These are phyloP conservation scores for Coffea humblotiana DNA, from an alignment of 305 asterid species.

Conservation along the genomic window DNA sequence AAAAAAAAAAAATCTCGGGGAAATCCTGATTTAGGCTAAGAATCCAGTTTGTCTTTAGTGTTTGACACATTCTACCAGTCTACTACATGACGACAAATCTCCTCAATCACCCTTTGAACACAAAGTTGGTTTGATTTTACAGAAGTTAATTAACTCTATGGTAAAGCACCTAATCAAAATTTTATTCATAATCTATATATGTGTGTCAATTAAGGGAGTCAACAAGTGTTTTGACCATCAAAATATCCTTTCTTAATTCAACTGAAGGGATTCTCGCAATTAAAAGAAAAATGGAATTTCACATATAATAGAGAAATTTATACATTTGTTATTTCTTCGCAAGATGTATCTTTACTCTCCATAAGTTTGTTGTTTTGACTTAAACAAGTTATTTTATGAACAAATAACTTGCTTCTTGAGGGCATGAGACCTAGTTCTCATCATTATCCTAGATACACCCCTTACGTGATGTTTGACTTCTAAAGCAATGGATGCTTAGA, in stretches of 20 bases:
- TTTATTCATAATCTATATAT: background rate
- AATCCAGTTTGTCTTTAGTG: no score
- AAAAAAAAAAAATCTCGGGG: no score
- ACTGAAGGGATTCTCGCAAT: background rate
- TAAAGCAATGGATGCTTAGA: no score
- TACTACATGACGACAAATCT: no score
- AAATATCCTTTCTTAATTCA: no score
- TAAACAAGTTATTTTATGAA: background rate
- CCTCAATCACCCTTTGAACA: no score
- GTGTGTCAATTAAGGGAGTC: background rate
- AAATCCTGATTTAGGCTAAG: no score
- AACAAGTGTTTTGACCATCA: background rate
- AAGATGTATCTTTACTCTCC: background rate
- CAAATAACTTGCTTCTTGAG: background rate
- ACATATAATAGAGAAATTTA: background rate
- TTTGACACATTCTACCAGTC: no score
- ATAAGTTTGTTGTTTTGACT: background rate
- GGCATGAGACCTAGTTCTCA: background rate
- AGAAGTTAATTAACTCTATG: background rate
- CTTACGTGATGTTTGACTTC: background rate
- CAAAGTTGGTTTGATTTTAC: background rate
- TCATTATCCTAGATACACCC: background rate
- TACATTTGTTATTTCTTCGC: background rate
- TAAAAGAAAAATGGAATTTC: background rate
- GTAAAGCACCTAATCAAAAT: background rate